A percentile compares a stretch with the other conserved stretches of the same genome.
phyloP scores from a whole-genome alignment of 2,329 filamentous ascomycete genomes.

The Paecilomyces sp. region DNA sequence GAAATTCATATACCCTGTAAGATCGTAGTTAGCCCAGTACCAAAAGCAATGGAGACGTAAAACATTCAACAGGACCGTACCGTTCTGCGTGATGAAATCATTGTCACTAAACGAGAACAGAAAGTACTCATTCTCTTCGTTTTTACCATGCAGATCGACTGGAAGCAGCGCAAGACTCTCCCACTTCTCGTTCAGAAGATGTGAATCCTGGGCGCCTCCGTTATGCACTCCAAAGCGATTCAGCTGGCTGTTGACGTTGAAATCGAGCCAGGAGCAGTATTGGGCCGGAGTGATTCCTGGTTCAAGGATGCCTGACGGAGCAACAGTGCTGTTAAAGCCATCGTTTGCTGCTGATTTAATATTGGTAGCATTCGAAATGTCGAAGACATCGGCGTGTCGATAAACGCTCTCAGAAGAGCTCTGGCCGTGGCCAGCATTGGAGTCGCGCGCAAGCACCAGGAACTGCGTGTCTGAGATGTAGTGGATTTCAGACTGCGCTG shows the following conservation, averaged over 20 bases:
- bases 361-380: slow-evolving; percentile 56
- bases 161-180: slow-evolving; percentile 60
- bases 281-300: slow-evolving; percentile 48
- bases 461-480: slow-evolving; percentile 58
- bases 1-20: slow-evolving; percentile 48
- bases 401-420: slow-evolving; percentile 50
- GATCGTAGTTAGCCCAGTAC: slow-evolving; percentile 6
- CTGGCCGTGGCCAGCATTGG: slow-evolving; percentile 52
- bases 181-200: slow-evolving; percentile 69
- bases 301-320: slow-evolving; percentile 47
- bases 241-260: slow-evolving; percentile 59
- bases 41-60: background rate
- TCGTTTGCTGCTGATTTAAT: slow-evolving; percentile 43
- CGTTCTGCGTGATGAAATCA: slow-evolving; percentile 68
- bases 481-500: slow-evolving; percentile 63
- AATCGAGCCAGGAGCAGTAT: slow-evolving; percentile 62
- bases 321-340: slow-evolving; percentile 36
- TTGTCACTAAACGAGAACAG: slow-evolving; percentile 64
- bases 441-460: slow-evolving; percentile 60
- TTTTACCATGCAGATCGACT: slow-evolving; percentile 39
- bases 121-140: slow-evolving; percentile 55
- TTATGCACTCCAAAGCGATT: slow-evolving; percentile 62
- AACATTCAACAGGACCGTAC: slow-evolving; percentile 22
- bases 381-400: slow-evolving; percentile 63
- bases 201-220: slow-evolving; percentile 52